Evolutionary conservation across 805 yeast genomes (phyloP).

Genomic region (Candida ortonii): DNA sequence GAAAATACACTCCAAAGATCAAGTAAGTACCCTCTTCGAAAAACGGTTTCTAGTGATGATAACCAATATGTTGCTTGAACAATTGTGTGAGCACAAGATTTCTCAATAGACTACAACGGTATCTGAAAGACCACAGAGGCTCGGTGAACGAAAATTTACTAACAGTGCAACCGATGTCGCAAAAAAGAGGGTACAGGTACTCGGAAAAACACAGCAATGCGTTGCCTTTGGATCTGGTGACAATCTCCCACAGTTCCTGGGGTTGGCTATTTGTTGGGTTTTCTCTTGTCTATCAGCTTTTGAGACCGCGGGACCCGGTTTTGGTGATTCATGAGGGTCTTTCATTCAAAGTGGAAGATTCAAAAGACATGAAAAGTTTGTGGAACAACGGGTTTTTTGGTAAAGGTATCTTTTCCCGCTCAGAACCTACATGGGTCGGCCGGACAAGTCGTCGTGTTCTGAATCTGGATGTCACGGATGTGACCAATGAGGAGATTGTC

Average conservation of each 20-base stretch:
- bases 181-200: slow-evolving; percentile 7
- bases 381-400: slow-evolving; percentile 94
- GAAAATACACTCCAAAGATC: too few species aligned
- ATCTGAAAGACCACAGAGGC: slow-evolving; percentile 26
- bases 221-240: slow-evolving; percentile 38
- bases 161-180: slow-evolving; percentile 7
- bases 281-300: slow-evolving; percentile 23
- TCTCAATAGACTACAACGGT: slow-evolving; percentile 38
- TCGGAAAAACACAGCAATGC: slow-evolving; percentile 27
- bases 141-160: background rate
- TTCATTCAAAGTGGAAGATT: slow-evolving; percentile 41
- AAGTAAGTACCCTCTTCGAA: too few species aligned
- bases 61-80: slow-evolving; percentile 27
- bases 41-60: too few species aligned
- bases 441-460: slow-evolving; percentile 57
- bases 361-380: slow-evolving; percentile 48
- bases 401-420: slow-evolving; percentile 82
- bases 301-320: slow-evolving; percentile 2
- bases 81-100: slow-evolving; percentile 25
- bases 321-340: slow-evolving; percentile 12
- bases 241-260: slow-evolving; percentile 44
- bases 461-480: slow-evolving; percentile 19
- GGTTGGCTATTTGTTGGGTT: slow-evolving; percentile 40
- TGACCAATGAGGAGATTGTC: slow-evolving; percentile 75
- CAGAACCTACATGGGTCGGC: slow-evolving; percentile 89